Conservation (phyloP, 768 basidiomycete species). For the Mycena epipterygia region DNA sequence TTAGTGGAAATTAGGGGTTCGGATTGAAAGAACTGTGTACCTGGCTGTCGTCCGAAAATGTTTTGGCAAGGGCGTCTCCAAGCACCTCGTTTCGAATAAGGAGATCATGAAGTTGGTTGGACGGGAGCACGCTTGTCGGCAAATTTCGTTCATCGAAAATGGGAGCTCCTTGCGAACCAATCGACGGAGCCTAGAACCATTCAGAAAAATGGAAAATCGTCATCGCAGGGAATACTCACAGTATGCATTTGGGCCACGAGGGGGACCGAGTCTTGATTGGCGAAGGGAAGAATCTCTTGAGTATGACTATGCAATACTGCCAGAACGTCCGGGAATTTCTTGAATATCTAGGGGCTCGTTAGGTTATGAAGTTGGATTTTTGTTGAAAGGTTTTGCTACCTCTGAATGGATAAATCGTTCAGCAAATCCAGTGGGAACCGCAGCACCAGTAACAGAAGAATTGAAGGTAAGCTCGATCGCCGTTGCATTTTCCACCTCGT, state of each 20-base stretch:
- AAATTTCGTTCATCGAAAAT: slow-evolving; percentile 36
- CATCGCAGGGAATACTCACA: neutral
- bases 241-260: slow-evolving; percentile 35
- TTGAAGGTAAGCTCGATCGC: slow-evolving; percentile 38
- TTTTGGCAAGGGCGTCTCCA: slow-evolving; percentile 36
- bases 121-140: slow-evolving; percentile 27
- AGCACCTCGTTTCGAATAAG: slow-evolving; percentile 34
- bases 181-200: slow-evolving; percentile 2
- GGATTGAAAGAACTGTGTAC: neutral
- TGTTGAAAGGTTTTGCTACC: slow-evolving; percentile 20
- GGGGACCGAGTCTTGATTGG: slow-evolving; percentile 29
- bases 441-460: slow-evolving; percentile 32
- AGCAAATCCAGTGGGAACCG: slow-evolving; percentile 36
- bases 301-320: slow-evolving; percentile 36
- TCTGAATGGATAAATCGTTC: slow-evolving; percentile 42
- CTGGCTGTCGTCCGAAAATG: slow-evolving; percentile 29
- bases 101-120: slow-evolving; percentile 31
- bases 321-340: slow-evolving; percentile 37
- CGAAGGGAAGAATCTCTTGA: slow-evolving; percentile 37
- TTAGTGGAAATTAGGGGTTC: neutral
- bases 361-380: neutral
- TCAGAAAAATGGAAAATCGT: neutral
- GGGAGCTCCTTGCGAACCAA: slow-evolving; percentile 34
- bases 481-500: slow-evolving; percentile 39
- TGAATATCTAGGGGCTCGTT: slow-evolving; percentile 29